Evolutionary conservation across 371 early-diverging fungal genomes (phyloP).

Genomic region (Mortierella sp.): DNA sequence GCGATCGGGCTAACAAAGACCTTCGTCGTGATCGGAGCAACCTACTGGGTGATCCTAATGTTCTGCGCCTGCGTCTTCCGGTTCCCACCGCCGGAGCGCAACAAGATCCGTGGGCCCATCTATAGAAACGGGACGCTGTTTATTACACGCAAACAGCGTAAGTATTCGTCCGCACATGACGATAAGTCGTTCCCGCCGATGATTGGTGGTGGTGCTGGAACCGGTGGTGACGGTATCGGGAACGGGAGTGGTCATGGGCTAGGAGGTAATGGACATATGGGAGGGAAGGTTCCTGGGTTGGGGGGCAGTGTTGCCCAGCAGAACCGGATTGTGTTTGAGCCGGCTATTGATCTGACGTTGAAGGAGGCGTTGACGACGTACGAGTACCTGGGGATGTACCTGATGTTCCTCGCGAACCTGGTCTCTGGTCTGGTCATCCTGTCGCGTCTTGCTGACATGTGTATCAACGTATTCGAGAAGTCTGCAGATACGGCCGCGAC

Average conservation of each 20-base stretch:
- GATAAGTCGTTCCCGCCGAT: conserved; percentile 40
- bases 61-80: conserved; percentile 63
- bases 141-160: conserved; percentile 49
- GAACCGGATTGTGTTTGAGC: conserved; percentile 53
- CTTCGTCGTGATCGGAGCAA: conserved; percentile 68
- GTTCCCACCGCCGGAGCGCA: conserved; percentile 76
- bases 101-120: conserved; percentile 65
- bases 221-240: no score
- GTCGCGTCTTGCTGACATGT: conserved; percentile 71
- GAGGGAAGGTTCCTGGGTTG: conserved; percentile 28
- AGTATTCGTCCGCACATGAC: conserved; percentile 31
- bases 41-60: conserved; percentile 61
- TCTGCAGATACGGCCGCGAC: conserved; percentile 63
- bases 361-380: conserved; percentile 51
- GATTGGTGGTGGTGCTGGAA: conserved; percentile 36
- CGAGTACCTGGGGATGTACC: conserved; percentile 54
- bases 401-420: conserved; percentile 67
- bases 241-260: no score
- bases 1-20: conserved; percentile 63
- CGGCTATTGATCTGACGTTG: conserved; percentile 52
- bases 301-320: conserved; percentile 19
- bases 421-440: conserved; percentile 71
- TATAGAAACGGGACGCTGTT: conserved; percentile 60
- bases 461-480: conserved; percentile 65
- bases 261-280: no score